These are phyloP conservation scores for Alternaria consortialis DNA, from an alignment of 2,329 filamentous ascomycete species.

Conservation along the genomic window DNA sequence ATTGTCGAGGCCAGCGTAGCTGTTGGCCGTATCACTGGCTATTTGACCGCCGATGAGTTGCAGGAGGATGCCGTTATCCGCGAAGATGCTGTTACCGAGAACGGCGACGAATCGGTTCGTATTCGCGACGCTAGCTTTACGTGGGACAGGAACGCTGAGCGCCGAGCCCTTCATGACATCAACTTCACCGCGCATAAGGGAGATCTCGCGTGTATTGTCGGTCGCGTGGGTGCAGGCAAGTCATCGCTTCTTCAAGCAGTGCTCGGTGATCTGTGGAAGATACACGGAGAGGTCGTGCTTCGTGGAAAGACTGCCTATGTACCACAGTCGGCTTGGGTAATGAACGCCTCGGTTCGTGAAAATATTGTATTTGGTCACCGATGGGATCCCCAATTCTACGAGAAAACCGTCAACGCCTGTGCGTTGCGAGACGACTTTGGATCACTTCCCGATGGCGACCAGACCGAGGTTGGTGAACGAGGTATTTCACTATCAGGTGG, in stretches of 20 bases:
- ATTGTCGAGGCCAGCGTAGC: constrained; percentile 97
- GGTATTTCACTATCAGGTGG: constrained; percentile 96
- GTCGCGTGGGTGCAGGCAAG: constrained; percentile 93
- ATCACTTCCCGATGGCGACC: constrained; percentile 91
- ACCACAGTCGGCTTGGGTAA: constrained; percentile 92
- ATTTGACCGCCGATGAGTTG: constrained; percentile 87
- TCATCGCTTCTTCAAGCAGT: constrained; percentile 90
- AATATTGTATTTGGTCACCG: constrained; percentile 97
- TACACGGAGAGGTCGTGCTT: constrained; percentile 81
- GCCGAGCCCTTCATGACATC: constrained; percentile 78
- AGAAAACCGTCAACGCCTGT: constrained; percentile 89
- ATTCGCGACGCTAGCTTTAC: constrained; percentile 90
- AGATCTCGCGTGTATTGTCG: constrained; percentile 90
- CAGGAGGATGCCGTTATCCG: constrained; percentile 81
- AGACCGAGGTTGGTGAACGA: constrained; percentile 95
- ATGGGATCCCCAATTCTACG: constrained; percentile 93
- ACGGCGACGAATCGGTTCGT: constrained; percentile 84
- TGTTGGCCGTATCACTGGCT: constrained; percentile 83
- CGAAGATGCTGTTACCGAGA: constrained; percentile 74
- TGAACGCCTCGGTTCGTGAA: constrained; percentile 96
- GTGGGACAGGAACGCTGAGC: constrained; percentile 84
- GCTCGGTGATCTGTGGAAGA: constrained; percentile 91
- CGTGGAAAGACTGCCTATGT: constrained; percentile 89
- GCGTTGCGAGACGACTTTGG: constrained; percentile 90
- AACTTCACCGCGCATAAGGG: constrained; percentile 91